Base-by-base conservation (phyloP, 2,329 filamentous ascomycete species). In the Esteya vermicola region DNA sequence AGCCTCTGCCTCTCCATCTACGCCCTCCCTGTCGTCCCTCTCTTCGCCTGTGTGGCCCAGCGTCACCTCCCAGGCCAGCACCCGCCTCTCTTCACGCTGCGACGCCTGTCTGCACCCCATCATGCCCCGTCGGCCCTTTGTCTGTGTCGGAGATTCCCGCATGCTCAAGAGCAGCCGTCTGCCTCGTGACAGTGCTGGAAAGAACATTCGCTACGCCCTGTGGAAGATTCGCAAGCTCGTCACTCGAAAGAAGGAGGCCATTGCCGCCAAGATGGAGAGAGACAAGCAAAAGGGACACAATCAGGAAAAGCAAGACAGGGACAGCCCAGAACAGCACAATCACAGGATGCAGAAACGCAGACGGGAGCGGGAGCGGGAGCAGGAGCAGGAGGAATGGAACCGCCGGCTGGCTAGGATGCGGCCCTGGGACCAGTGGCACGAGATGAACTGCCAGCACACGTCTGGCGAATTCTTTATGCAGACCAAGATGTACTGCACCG, bases 371-470 rank as follows among this genome's bases (percentile, higher is more conserved):
- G n/a, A n/a, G n/a, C n/a, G n/a, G n/a, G n/a, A n/a, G n/a, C n/a
- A 38, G 27, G 26, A 40, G 33, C 36, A 37, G 27, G 33, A 33
- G 23, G 37, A 22, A n/a, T 38, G 18, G 16, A 18, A 31, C 14
- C 36, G 28, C 19, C 13, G 21, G 6, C 34, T 31, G n/a, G n/a
- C 14, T 9, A 27, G 36, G 10, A 32, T 38, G 36, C 33, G 32
- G 23, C 31, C 38, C 18, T 48, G 44, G 44, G 34, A 39, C 30
- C 25, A 39, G 35, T 48, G 46, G 46, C 41, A 48, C 16, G 30
- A 43, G 36, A 9, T 42, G 19, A 46, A 48, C 41, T 42, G 32
- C 33, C 13, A 20, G 2, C 16, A 30, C 10, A 39, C 26, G 7
- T 13, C n/a, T 4, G 35, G 27, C 26, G 33, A 35, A 14, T 27